Evolutionary conservation across 176 grass and related monocot species (phyloP).

Genomic region (Bolboschoenus planiculmis): DNA sequence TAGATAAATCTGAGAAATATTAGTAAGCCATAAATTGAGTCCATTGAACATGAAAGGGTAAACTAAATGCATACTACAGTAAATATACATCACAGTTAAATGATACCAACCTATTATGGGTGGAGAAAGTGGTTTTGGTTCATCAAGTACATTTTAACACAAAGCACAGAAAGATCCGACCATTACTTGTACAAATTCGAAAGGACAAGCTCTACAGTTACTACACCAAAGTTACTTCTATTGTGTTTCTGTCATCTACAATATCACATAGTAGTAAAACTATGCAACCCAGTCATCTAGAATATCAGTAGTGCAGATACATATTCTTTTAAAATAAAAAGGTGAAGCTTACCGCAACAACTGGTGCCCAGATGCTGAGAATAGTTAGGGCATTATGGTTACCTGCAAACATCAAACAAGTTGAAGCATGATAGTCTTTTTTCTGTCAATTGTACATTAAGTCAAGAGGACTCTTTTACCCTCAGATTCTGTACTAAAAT

Average conservation of each 20-base stretch:
- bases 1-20: conserved; percentile 75
- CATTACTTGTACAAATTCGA: background rate
- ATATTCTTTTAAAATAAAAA: conserved; percentile 18
- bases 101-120: background rate
- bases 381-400: conserved; percentile 87
- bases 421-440: background rate
- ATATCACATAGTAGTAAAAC: background rate
- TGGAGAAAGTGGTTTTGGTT: background rate
- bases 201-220: background rate
- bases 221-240: background rate
- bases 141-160: background rate
- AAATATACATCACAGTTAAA: background rate
- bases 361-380: conserved; percentile 80
- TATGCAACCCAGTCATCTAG: background rate
- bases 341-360: conserved; percentile 58
- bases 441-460: background rate
- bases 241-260: background rate
- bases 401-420: conserved; percentile 52
- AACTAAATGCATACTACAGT: background rate
- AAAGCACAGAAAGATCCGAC: background rate
- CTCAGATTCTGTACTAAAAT: background rate
- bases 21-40: background rate
- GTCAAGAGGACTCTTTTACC: background rate
- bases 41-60: background rate
- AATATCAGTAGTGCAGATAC: background rate